These are phyloP conservation scores for Cyclotella baltica DNA, from an alignment of 108 stramenopile species.

Conservation along the genomic window DNA sequence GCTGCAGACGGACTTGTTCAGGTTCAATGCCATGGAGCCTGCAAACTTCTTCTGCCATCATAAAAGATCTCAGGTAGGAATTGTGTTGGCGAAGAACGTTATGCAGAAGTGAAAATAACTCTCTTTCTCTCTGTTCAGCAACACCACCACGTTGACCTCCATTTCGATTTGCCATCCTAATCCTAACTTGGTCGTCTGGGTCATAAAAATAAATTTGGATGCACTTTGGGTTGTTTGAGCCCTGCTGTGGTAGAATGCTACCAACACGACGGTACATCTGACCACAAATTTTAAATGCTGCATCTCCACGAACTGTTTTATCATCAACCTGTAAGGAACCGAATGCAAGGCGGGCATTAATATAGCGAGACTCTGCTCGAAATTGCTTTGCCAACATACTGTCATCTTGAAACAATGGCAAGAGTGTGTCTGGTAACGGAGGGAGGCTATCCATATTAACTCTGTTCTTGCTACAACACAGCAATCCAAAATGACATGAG, in stretches of 20 bases:
- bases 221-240: background rate
- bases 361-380: background rate
- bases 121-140: background rate
- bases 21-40: background rate
- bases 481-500: background rate
- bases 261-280: slow-evolving; percentile 14
- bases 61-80: background rate
- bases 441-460: background rate
- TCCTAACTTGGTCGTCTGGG: slow-evolving; percentile 3
- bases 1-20: background rate
- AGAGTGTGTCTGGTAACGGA: background rate
- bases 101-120: background rate
- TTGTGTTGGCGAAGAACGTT: background rate
- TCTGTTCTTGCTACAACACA: background rate
- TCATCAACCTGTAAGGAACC: slow-evolving; percentile 1
- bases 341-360: slow-evolving; percentile 5
- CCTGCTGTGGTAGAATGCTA: background rate
- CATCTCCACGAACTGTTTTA: background rate
- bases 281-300: slow-evolving; percentile 11
- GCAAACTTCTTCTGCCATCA: background rate
- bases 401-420: background rate
- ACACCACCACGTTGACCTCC: no score
- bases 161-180: background rate
- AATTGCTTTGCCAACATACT: background rate
- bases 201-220: slow-evolving; percentile 19